These are phyloP conservation scores for Ilex asprella DNA, from an alignment of 257 asterid species.

Conservation along the genomic window DNA sequence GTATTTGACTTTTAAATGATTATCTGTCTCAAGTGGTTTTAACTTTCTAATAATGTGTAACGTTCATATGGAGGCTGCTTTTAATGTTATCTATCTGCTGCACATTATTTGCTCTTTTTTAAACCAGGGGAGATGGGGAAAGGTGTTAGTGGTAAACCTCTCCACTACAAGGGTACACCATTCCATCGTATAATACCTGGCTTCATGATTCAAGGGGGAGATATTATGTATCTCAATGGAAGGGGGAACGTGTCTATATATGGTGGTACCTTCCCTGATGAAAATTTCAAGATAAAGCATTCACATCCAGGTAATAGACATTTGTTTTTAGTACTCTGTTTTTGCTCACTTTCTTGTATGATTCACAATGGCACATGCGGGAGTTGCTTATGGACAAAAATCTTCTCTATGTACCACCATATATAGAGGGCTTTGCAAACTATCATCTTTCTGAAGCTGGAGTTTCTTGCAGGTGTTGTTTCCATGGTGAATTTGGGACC, in stretches of 20 bases:
- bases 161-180: constrained; percentile 87
- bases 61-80: constrained; percentile 5
- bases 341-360: background rate
- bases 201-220: constrained; percentile 99
- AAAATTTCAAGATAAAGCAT: constrained; percentile 77
- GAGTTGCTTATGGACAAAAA: no score
- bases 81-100: background rate
- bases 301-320: constrained; percentile 56
- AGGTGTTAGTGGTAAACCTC: constrained; percentile 58
- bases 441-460: background rate
- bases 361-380: no score
- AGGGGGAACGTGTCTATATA: constrained; percentile 76
- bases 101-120: constrained; percentile 6
- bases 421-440: background rate
- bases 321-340: background rate
- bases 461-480: constrained; percentile 49
- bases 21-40: constrained; percentile 2
- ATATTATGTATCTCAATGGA: constrained; percentile 67
- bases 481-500: constrained; percentile 96
- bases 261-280: constrained; percentile 60
- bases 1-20: constrained; percentile 32
- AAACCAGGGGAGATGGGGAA: constrained; percentile 84
- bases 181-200: constrained; percentile 97
- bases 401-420: background rate
- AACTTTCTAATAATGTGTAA: background rate